These are phyloP conservation scores for Aureobasidium leucospermi DNA, from an alignment of 2,329 filamentous ascomycete genomes.

Conservation along the genomic window DNA sequence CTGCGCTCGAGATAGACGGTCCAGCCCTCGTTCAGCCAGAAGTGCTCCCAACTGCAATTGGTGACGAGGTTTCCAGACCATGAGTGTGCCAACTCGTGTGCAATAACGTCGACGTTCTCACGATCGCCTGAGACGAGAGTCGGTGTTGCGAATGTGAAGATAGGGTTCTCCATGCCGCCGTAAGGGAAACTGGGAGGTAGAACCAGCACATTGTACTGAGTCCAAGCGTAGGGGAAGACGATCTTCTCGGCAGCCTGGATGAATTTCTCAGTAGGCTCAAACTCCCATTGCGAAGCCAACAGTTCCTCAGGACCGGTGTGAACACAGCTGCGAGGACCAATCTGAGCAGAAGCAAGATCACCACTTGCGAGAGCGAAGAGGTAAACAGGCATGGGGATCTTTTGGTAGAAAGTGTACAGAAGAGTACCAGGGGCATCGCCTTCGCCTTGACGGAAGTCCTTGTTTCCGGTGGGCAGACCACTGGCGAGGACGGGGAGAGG, in stretches of 20 bases:
- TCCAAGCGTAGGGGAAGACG: constrained; percentile 87
- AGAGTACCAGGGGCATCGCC: constrained; percentile 48
- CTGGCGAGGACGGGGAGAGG: constrained; percentile 86
- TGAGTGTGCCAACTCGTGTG: constrained; percentile 68
- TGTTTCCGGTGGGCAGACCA: constrained; percentile 57
- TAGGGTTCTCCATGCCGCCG: constrained; percentile 68
- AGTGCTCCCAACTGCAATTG: constrained; percentile 75
- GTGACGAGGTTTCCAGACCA: constrained; percentile 87
- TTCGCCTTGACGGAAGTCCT: constrained; percentile 44
- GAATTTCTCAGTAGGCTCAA: constrained; percentile 91
- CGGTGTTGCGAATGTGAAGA: constrained; percentile 92
- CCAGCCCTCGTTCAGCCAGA: constrained; percentile 72
- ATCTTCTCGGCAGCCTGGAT: constrained; percentile 75
- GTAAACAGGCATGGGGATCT: constrained; percentile 88
- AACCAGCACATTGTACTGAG: constrained; percentile 87
- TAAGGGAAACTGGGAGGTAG: constrained; percentile 87
- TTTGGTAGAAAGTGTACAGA: constrained; percentile 80
- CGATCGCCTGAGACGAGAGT: constrained; percentile 78
- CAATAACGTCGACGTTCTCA: constrained; percentile 93
- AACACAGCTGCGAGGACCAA: constrained; percentile 78
- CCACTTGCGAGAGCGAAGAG: constrained; percentile 84
- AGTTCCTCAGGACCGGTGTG: constrained; percentile 85
- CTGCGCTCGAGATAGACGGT: constrained; percentile 90
- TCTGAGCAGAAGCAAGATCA: constrained; percentile 76
- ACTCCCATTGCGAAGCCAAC: constrained; percentile 77